These are phyloP conservation scores for Porphyrellus cyaneotinctus DNA, from an alignment of 768 basidiomycete genomes.

Conservation along the genomic window DNA sequence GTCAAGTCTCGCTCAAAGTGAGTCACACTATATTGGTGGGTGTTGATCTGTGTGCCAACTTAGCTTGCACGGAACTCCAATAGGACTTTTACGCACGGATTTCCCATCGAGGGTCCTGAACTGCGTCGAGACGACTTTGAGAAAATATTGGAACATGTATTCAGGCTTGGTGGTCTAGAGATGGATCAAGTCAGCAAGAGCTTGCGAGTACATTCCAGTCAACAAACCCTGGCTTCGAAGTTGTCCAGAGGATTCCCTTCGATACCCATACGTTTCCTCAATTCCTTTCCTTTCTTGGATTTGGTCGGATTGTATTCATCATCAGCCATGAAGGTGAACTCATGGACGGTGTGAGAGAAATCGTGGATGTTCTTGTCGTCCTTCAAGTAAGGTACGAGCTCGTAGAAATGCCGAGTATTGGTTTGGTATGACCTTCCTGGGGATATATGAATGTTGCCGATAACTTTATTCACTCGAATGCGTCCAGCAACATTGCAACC, in stretches of 20 bases:
- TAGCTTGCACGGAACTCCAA: constrained; percentile 2
- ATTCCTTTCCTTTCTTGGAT: constrained; percentile 52
- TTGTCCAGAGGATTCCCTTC: constrained; percentile 72
- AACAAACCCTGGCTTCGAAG: constrained; percentile 51
- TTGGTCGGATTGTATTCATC: constrained; percentile 76
- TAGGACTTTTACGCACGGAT: constrained; percentile 39
- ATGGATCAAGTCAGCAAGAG: background rate
- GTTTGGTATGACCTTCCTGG: constrained; percentile 95
- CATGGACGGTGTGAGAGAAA: constrained; percentile 85
- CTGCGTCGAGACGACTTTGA: constrained; percentile 96
- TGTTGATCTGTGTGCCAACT: constrained; percentile 53
- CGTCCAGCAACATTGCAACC: constrained; percentile 93
- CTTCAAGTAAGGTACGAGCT: constrained; percentile 91
- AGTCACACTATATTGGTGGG: constrained; percentile 94
- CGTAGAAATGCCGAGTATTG: constrained; percentile 72
- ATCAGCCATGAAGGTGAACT: constrained; percentile 74
- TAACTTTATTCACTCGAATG: constrained; percentile 94
- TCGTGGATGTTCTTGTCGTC: constrained; percentile 88
- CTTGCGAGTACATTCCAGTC: background rate
- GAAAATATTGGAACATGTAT: constrained; percentile 98
- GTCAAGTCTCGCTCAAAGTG: constrained; percentile 91
- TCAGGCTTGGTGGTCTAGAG: constrained; percentile 67
- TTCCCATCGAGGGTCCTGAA: constrained; percentile 82
- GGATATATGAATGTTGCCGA: constrained; percentile 92
- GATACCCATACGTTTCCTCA: constrained; percentile 74